Percentiles rank a stretch among this genome's conserved stretches.
Evolutionary conservation across 352 stramenopile genomes (phyloP).

Genomic region (Phytophthora idaei): DNA sequence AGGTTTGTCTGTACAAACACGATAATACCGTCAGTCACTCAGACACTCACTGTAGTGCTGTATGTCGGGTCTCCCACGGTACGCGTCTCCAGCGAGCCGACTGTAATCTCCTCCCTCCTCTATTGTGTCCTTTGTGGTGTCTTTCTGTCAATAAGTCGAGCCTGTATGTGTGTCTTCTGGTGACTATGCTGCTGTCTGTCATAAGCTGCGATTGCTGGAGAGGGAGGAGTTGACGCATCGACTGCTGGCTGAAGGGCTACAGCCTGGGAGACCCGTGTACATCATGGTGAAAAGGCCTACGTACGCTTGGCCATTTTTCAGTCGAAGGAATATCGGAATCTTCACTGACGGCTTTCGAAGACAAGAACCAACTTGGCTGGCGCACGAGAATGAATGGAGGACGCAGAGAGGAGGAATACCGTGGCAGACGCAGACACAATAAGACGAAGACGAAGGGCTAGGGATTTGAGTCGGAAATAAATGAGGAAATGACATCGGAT

Average conservation of each 20-base stretch:
- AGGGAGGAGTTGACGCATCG: background rate
- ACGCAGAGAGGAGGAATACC: conserved; percentile 29
- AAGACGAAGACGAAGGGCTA: conserved; percentile 6
- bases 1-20: conserved; percentile 93
- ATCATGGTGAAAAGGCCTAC: conserved; percentile 28
- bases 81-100: background rate
- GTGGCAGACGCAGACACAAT: conserved; percentile 40
- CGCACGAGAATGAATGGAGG: conserved; percentile 50
- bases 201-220: background rate
- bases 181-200: background rate
- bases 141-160: background rate
- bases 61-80: background rate
- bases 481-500: background rate
- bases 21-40: conserved; percentile 11
- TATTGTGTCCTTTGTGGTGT: background rate
- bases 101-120: conserved; percentile 1
- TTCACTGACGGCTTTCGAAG: conserved; percentile 35
- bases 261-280: conserved; percentile 1
- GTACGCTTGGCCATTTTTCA: conserved; percentile 90
- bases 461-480: conserved; percentile 3
- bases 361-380: conserved; percentile 18
- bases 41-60: background rate
- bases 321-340: conserved; percentile 78
- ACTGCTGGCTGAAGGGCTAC: background rate
- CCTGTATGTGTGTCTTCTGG: conserved; percentile 9